Conservation (phyloP, 1,139 yeast species). For the Hansenula lynferdii region DNA sequence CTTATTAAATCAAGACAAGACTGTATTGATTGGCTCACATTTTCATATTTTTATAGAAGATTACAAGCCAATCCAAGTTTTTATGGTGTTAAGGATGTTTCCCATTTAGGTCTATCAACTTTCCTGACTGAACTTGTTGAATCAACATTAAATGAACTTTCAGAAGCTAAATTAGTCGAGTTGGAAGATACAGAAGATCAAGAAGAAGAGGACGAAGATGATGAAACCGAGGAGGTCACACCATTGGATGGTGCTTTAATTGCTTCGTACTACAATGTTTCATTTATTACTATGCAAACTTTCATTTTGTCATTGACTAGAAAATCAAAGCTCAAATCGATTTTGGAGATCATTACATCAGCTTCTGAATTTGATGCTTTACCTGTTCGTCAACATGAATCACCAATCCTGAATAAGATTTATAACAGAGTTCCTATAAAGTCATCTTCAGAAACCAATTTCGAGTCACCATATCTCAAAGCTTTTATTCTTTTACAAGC, state of each 20-base stretch:
- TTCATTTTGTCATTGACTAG: slow-evolving; percentile 44
- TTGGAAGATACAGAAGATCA: slow-evolving; percentile 35
- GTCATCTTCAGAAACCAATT: slow-evolving; percentile 31
- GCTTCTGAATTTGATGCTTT: slow-evolving; percentile 67
- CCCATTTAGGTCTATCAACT: slow-evolving; percentile 70
- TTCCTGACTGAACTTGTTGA: slow-evolving; percentile 83
- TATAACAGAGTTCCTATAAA: slow-evolving; percentile 63
- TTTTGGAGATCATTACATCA: slow-evolving; percentile 61
- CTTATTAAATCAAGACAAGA: slow-evolving; percentile 73
- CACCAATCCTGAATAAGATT: slow-evolving; percentile 39
- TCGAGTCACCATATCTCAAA: slow-evolving; percentile 58
- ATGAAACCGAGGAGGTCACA: slow-evolving; percentile 39
- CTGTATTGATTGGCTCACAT: slow-evolving; percentile 88
- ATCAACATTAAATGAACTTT: slow-evolving; percentile 59
- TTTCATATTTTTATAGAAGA: slow-evolving; percentile 77
- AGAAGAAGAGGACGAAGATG: slow-evolving; percentile 31
- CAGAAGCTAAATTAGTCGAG: slow-evolving; percentile 59
- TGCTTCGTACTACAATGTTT: slow-evolving; percentile 65
- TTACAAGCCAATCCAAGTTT: slow-evolving; percentile 81
- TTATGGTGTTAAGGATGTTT: slow-evolving; percentile 66
- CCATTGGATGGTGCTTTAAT: slow-evolving; percentile 73
- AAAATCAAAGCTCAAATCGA: slow-evolving; percentile 53
- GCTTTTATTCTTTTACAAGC: slow-evolving; percentile 77
- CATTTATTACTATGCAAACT: slow-evolving; percentile 62
- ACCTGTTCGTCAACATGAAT: slow-evolving; percentile 61